Conservation (phyloP, 2,329 filamentous ascomycete genomes). For the Cryoendolithus antarcticus region DNA sequence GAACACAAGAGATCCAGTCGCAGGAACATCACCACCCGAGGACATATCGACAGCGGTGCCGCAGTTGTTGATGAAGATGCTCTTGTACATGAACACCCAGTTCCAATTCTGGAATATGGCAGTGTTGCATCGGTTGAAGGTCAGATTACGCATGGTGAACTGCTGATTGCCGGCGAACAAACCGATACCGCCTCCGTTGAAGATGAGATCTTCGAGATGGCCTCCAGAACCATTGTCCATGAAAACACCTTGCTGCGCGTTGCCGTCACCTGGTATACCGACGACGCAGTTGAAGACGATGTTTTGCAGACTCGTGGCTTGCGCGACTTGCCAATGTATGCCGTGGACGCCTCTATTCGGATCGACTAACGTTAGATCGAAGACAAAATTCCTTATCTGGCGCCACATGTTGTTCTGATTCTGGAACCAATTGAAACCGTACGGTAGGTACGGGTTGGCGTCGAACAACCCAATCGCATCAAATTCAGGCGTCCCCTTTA, state of each 20-base stretch:
- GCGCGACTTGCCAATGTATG: conserved; percentile 57
- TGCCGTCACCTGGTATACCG: conserved; percentile 9
- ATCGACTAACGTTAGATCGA: conserved; percentile 34
- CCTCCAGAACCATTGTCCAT: conserved; percentile 56
- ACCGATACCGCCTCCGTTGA: conserved; percentile 70
- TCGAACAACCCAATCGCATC: conserved; percentile 22
- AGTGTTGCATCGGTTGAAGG: conserved; percentile 70
- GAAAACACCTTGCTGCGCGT: conserved; percentile 46
- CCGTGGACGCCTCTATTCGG: conserved; percentile 25
- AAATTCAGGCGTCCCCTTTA: conserved; percentile 19
- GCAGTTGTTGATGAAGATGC: conserved; percentile 44
- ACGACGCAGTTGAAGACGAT: conserved; percentile 40
- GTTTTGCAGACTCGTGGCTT: conserved; percentile 49
- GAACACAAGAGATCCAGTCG: conserved; percentile 71
- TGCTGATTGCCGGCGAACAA: conserved; percentile 78
- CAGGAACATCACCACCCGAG: conserved; percentile 28
- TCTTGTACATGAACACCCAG: conserved; percentile 76
- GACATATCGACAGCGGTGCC: conserved; percentile 70
- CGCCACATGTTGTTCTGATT: conserved; percentile 40
- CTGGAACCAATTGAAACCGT: conserved; percentile 20
- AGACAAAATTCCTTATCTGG: conserved; percentile 45
- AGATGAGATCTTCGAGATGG: conserved; percentile 70
- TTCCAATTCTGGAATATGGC: conserved; percentile 87
- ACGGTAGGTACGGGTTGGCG: conserved; percentile 22
- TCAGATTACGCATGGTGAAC: conserved; percentile 72